Evolutionary conservation across 1,284 basidiomycete genomes (phyloP), one percentile per base, ranked within the genome.

Genomic region (Coniophora puteana): DNA sequence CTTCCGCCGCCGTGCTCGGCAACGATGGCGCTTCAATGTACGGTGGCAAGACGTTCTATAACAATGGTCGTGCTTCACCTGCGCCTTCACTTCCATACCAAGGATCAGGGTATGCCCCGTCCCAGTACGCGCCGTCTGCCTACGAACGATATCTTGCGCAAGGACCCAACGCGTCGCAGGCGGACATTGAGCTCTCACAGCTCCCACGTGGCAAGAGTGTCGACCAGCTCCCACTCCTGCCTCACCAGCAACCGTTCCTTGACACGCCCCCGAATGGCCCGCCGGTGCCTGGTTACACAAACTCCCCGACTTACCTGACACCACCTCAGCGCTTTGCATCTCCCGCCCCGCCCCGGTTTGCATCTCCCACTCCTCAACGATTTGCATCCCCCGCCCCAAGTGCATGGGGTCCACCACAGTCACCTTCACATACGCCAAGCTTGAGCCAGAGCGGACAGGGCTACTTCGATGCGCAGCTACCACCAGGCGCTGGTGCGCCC

Each of bases 111-210:
- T n/a, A n/a, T n/a, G n/a, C n/a, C n/a, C n/a, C n/a, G n/a, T n/a
- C n/a, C n/a, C n/a, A n/a, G n/a, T n/a, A n/a, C n/a, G 71, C 66
- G 8, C 70, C 70, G 6, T 56, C 61, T 6, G 46, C 47, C 13
- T 83, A 80, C 51, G 74, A 81, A 20, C 69, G 70, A 4, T 87
- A 85, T 54, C 61, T 82, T 22, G 58, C 65, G 13, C 61, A 65
- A 25, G 72, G 74, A 1, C 58, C 63, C 8, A 42, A 45, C 22
- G 51, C 53, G 33, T 58, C 57, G 14, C 63, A 50, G 38, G 58
- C 62, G 21, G 67, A 79, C 24, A 78, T 83, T 36, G 83, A 85
- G 56, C 66, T 86, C 47, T 57, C 69, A 4, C 68, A 71, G 17
- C 57, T 83, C 30, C n/a, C n/a, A n/a, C n/a, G n/a, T n/a, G 74